These are phyloP conservation scores for Hypoxylon rickii DNA, from an alignment of 495 filamentous ascomycete species.

Conservation along the genomic window DNA sequence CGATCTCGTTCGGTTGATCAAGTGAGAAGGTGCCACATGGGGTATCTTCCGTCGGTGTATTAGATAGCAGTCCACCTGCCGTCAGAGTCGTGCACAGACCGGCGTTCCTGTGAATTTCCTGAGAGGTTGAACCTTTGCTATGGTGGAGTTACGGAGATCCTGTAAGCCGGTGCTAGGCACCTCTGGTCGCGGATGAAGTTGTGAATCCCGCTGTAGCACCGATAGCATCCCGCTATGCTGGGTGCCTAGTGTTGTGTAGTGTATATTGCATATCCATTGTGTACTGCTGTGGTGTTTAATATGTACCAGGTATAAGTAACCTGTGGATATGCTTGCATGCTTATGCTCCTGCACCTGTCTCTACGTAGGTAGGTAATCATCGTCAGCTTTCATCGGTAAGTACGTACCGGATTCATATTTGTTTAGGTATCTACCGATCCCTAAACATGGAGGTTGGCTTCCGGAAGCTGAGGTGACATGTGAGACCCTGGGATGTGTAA, in stretches of 20 bases:
- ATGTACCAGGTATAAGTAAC: not conserved
- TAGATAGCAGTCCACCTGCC: not conserved
- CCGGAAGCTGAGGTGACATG: not conserved
- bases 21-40: conserved; percentile 5
- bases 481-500: not conserved
- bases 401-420: too few species aligned
- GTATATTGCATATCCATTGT: too few species aligned
- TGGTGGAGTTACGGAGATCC: conserved; percentile 12
- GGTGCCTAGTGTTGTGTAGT: too few species aligned
- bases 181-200: conserved; percentile 18
- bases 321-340: not conserved
- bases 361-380: too few species aligned
- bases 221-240: conserved; percentile 12
- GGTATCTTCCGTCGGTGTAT: conserved; percentile 9
- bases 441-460: too few species aligned
- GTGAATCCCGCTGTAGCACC: conserved; percentile 9
- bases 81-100: too few species aligned
- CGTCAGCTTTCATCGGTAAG: too few species aligned
- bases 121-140: not conserved
- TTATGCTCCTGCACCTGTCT: not conserved
- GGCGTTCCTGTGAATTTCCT: too few species aligned
- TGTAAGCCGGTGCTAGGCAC: not conserved
- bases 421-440: too few species aligned
- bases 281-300: too few species aligned
- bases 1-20: not conserved